phyloP scores from a whole-genome alignment of 1,284 basidiomycete genomes.

The Schizopora paradoxa region DNA sequence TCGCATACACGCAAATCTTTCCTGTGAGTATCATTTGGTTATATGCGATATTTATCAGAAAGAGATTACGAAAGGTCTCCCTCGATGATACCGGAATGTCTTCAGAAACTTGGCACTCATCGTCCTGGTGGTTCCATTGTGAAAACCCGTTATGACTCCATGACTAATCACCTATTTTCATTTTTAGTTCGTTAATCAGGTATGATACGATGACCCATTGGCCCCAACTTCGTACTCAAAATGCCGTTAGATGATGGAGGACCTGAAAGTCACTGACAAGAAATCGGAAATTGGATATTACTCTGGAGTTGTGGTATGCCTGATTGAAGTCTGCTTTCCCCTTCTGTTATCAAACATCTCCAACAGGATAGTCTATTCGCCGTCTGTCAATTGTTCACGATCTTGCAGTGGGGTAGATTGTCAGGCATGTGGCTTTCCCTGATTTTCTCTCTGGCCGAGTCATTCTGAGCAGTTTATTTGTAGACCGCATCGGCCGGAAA shows the following conservation, averaged over 20 bases:
- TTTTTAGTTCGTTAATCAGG: conserved; percentile 24
- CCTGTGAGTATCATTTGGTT: conserved; percentile 7
- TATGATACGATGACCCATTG: conserved; percentile 1
- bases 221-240: neutral
- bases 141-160: neutral
- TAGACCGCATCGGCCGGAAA: conserved; percentile 28
- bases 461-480: neutral
- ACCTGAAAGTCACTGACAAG: conserved; percentile 24
- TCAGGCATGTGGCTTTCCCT: conserved; percentile 17
- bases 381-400: conserved; percentile 26
- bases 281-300: conserved; percentile 26
- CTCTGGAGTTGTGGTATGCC: conserved; percentile 24
- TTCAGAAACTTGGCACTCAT: no score
- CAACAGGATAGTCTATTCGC: conserved; percentile 26
- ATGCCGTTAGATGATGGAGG: conserved; percentile 22
- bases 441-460: no score
- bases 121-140: neutral
- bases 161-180: neutral
- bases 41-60: neutral
- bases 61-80: no score
- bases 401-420: conserved; percentile 25
- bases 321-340: neutral
- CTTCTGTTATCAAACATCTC: neutral
- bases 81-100: no score
- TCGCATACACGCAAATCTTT: conserved; percentile 23